Evolutionary conservation across 345 rosid species (phyloP).

Genomic region (Salix exigua): DNA sequence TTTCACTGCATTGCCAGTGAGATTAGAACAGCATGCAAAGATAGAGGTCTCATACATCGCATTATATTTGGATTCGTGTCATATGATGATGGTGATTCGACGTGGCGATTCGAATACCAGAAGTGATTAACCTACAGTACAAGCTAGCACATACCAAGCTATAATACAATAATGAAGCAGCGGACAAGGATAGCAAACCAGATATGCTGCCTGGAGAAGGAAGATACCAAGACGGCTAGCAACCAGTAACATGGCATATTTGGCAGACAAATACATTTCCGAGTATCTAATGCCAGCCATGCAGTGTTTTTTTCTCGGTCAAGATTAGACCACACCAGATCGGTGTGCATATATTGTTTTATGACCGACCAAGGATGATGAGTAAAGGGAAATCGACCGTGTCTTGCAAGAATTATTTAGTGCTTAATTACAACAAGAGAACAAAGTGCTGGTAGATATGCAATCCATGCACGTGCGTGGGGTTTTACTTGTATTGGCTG

Average conservation of each 20-base stretch:
- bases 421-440: not conserved
- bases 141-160: not conserved
- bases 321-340: not conserved
- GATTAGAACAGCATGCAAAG: not conserved
- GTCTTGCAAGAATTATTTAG: not conserved
- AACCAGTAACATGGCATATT: not conserved
- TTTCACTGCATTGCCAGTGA: not conserved
- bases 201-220: not conserved
- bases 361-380: not conserved
- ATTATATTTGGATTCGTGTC: not conserved
- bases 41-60: no score
- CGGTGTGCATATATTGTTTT: not conserved
- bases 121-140: not conserved
- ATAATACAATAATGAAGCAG: not conserved
- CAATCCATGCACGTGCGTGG: not conserved
- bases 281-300: not conserved
- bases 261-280: not conserved
- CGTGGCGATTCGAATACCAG: not conserved
- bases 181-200: not conserved
- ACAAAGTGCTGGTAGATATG: not conserved
- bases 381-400: not conserved
- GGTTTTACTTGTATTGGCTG: not conserved
- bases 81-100: not conserved
- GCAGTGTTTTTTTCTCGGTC: not conserved
- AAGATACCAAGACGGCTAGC: not conserved